Evolutionary conservation across 495 filamentous ascomycete genomes (phyloP).

Genomic region (Viridothelium virens): DNA sequence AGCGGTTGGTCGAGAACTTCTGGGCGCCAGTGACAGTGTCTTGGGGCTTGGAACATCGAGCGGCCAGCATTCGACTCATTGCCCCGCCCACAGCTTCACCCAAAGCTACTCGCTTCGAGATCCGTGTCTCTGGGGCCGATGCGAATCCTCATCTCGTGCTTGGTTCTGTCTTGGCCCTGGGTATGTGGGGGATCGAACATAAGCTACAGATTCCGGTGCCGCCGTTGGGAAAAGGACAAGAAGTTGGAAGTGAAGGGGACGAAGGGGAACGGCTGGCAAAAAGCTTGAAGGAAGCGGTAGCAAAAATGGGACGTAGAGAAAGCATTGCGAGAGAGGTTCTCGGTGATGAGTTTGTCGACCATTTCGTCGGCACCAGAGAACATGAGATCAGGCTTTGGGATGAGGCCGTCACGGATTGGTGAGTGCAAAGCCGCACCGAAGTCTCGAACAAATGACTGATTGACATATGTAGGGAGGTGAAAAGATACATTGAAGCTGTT

Average conservation of each 20-base stretch:
- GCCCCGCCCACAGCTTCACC: slow-evolving; percentile 73
- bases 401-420: slow-evolving; percentile 93
- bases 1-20: slow-evolving; percentile 95
- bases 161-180: slow-evolving; percentile 72
- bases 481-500: slow-evolving; percentile 47
- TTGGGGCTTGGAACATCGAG: slow-evolving; percentile 93
- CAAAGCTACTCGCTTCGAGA: slow-evolving; percentile 82
- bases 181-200: slow-evolving; percentile 84
- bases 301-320: slow-evolving; percentile 59
- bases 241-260: slow-evolving; percentile 62
- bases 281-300: slow-evolving; percentile 71
- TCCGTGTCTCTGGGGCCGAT: slow-evolving; percentile 86
- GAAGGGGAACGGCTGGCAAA: slow-evolving; percentile 68
- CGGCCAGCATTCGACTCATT: slow-evolving; percentile 83
- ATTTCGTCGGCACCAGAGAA: slow-evolving; percentile 85
- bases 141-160: slow-evolving; percentile 86
- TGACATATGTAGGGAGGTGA: slow-evolving; percentile 40
- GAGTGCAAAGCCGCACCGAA: slow-evolving; percentile 37
- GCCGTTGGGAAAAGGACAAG: slow-evolving; percentile 74
- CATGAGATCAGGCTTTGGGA: slow-evolving; percentile 90
- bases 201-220: slow-evolving; percentile 76
- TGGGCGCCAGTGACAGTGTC: slow-evolving; percentile 97
- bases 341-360: slow-evolving; percentile 91
- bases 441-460: neutral
- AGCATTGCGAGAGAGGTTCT: slow-evolving; percentile 88